Conservation (phyloP, 2,329 filamentous ascomycete species). For the Sclerotinia spermophila region DNA sequence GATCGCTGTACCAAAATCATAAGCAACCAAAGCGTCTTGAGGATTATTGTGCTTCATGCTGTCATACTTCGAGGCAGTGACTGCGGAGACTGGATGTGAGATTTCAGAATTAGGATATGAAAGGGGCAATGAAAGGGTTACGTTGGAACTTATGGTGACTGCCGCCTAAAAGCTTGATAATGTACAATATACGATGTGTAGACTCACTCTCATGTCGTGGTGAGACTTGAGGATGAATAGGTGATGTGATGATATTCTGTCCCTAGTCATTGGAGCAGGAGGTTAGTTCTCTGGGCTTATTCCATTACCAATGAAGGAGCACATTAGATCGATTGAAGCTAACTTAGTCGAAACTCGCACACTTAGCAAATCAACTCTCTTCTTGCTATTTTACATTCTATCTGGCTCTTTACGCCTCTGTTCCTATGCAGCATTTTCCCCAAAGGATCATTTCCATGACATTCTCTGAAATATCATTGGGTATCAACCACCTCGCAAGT, state of each 20-base stretch:
- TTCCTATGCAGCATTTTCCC: neutral
- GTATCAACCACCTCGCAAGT: neutral
- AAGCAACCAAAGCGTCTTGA: neutral
- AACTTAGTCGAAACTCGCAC: constrained; percentile 5
- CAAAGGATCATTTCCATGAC: neutral
- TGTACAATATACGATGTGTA: no score
- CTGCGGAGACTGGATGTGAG: constrained; percentile 2
- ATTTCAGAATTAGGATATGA: constrained; percentile 9
- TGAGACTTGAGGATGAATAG: neutral
- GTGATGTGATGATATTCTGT: neutral
- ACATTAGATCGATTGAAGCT: neutral
- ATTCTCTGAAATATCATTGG: neutral
- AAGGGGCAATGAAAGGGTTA: neutral
- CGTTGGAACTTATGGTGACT: neutral
- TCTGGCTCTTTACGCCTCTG: neutral
- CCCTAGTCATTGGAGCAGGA: neutral
- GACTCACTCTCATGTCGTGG: neutral
- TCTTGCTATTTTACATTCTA: neutral
- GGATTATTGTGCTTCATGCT: neutral
- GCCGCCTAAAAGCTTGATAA: neutral
- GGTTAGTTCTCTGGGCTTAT: neutral
- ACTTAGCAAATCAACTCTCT: neutral
- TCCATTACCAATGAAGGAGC: neutral
- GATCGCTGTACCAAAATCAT: neutral
- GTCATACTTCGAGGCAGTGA: constrained; percentile 1